Conservation (phyloP, 768 basidiomycete species). For the Amanita inopinata region DNA sequence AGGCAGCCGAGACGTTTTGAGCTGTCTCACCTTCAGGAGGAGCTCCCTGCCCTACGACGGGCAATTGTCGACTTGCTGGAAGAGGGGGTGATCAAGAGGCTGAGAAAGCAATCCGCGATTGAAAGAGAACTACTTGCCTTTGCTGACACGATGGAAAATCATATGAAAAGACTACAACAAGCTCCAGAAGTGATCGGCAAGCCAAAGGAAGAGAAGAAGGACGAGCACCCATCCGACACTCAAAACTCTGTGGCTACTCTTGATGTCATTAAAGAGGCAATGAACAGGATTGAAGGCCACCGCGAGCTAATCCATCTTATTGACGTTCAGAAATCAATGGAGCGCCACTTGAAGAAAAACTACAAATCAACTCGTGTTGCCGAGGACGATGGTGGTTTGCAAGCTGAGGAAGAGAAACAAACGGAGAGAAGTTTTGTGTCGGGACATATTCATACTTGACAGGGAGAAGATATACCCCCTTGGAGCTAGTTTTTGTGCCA, state of each 20-base stretch:
- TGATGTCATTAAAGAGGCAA: constrained; percentile 13
- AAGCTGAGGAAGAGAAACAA: background rate
- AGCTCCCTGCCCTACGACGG: no score
- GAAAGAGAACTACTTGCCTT: constrained; percentile 21
- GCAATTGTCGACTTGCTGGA: no score
- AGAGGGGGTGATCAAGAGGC: no score
- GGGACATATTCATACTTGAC: background rate
- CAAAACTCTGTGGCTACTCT: constrained; percentile 13
- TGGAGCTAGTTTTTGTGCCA: no score
- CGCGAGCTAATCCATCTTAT: constrained; percentile 26
- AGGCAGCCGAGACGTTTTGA: no score
- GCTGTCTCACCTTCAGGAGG: constrained; percentile 15
- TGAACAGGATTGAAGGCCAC: constrained; percentile 10
- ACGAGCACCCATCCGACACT: constrained; percentile 10
- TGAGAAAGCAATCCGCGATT: no score
- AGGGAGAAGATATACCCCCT: no score
- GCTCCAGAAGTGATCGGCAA: constrained; percentile 2
- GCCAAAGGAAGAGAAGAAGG: background rate
- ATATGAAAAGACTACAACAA: constrained; percentile 12
- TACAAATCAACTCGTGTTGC: background rate
- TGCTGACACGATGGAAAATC: constrained; percentile 18
- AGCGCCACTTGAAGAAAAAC: constrained; percentile 15
- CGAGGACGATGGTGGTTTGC: background rate
- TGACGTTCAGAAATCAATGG: constrained; percentile 28
- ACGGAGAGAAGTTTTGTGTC: background rate